Conservation (phyloP, 345 rosid genomes). For the Bruguiera gymnorhiza region DNA sequence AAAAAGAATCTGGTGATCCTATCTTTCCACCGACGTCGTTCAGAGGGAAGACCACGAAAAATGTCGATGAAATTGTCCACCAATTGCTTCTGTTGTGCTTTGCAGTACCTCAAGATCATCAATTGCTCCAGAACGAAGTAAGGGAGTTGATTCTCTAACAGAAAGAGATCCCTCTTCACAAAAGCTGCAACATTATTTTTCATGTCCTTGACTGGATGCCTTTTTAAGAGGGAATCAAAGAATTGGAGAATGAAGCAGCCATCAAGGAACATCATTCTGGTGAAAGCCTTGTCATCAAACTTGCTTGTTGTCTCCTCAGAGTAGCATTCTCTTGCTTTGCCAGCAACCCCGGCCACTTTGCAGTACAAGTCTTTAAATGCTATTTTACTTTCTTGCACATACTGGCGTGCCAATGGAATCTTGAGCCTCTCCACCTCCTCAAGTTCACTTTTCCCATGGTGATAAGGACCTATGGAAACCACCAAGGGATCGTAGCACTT, state of each 20-base stretch:
- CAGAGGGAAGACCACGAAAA: not conserved
- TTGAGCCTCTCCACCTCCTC: slow-evolving; percentile 7
- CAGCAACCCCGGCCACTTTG: not conserved
- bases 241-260: slow-evolving; percentile 5
- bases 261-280: slow-evolving; percentile 12
- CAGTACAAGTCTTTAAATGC: not conserved
- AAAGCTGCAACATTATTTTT: not conserved
- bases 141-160: slow-evolving; percentile 35
- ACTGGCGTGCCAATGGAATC: not conserved
- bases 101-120: not conserved
- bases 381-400: not conserved
- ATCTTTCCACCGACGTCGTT: not conserved
- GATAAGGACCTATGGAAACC: slow-evolving; percentile 12
- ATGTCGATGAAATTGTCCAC: not conserved
- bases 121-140: slow-evolving; percentile 12
- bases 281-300: not conserved
- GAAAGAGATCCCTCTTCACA: slow-evolving; percentile 19
- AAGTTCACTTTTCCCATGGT: slow-evolving; percentile 9
- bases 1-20: not conserved
- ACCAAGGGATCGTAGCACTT: not conserved
- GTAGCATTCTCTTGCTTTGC: not conserved
- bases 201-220: not conserved
- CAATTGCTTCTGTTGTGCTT: not conserved
- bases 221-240: not conserved
- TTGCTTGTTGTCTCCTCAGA: not conserved